These are phyloP conservation scores for Candolleomyces aberdarensis DNA, from an alignment of 768 basidiomycete species.

Conservation along the genomic window DNA sequence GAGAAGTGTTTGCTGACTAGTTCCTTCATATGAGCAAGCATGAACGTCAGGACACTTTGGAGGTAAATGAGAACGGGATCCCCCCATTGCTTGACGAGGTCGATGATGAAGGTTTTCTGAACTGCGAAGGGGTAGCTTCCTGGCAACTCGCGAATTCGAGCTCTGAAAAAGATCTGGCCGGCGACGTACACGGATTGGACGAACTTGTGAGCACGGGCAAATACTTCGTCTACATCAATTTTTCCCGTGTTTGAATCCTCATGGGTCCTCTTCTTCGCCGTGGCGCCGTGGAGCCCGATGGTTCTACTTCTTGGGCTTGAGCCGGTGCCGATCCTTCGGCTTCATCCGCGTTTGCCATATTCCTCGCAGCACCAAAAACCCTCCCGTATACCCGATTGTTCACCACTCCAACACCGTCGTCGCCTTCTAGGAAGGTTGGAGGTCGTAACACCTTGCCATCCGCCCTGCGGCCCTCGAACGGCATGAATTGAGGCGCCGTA, in stretches of 20 bases:
- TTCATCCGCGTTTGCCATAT: too few species aligned
- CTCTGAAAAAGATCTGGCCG: constrained; percentile 44
- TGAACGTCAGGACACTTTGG: constrained; percentile 29
- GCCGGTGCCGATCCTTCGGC: too few species aligned
- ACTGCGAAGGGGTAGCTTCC: constrained; percentile 66
- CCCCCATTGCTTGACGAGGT: constrained; percentile 45
- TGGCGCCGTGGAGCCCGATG: background rate
- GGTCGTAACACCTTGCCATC: constrained; percentile 10
- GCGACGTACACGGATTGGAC: background rate
- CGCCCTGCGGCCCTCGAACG: constrained; percentile 31
- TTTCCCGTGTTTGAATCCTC: background rate
- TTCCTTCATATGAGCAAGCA: constrained; percentile 36
- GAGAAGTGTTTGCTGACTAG: constrained; percentile 51
- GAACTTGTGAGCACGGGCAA: constrained; percentile 16
- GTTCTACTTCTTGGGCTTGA: background rate
- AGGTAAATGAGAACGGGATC: constrained; percentile 46
- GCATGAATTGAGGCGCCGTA: constrained; percentile 59
- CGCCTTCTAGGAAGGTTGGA: constrained; percentile 19
- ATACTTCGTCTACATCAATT: constrained; percentile 24
- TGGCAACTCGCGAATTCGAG: constrained; percentile 68
- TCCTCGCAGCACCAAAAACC: too few species aligned
- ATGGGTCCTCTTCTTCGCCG: constrained; percentile 4
- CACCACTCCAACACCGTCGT: constrained; percentile 20
- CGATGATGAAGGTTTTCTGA: constrained; percentile 44
- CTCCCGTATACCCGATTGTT: background rate